Evolutionary conservation across 805 yeast species (phyloP), one percentile per base, ranked within the genome.

Genomic region (Saccharomyces jurei): DNA sequence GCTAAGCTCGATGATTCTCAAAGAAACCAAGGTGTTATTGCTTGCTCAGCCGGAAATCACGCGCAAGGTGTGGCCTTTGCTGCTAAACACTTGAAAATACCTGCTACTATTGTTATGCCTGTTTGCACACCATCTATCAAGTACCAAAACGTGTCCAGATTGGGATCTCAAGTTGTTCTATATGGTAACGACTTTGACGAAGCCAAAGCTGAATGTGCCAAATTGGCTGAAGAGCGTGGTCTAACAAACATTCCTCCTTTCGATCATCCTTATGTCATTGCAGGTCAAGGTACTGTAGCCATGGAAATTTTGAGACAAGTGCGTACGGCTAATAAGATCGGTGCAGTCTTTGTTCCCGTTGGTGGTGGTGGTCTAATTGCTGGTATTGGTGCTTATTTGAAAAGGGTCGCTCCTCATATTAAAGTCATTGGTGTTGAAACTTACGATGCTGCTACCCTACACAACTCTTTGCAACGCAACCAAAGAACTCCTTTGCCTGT

Each of bases 1-100:
- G 95, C 98, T 36, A 88, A 92, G 63, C 72, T 94, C 50, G 82
- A 83, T 52, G 72, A 80, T n/a, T 52, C 67, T 6, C 66, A 72
- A 41, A 84, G 62, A 79, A 84, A 59, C 63, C 89, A 69, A 77
- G 99, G 99, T 63, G 97, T 94, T 53, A 87, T 95, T 67, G 97
- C 98, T 0, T 94, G 98, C 65, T 89, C 97, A 30, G 99, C 99
- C 3, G 99, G 99, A 36, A 94, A 94, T 71, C 99, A 94, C 64
- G 99, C 99, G 1, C 99, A 94, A 69, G 99, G 99, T 61, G 98
- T 94, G 13, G 99, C 99, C 0, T 92, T 73, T 68, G 86, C 96
- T 25, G 96, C 98, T 3, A 83, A 82, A 56, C 82, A 85, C 56
- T 75, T 94, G 65, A 86, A 85, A 28, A 89, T 94, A 52, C 94